Evolutionary conservation across 2,329 filamentous ascomycete genomes (phyloP).

Genomic region (Apiospora koreana): DNA sequence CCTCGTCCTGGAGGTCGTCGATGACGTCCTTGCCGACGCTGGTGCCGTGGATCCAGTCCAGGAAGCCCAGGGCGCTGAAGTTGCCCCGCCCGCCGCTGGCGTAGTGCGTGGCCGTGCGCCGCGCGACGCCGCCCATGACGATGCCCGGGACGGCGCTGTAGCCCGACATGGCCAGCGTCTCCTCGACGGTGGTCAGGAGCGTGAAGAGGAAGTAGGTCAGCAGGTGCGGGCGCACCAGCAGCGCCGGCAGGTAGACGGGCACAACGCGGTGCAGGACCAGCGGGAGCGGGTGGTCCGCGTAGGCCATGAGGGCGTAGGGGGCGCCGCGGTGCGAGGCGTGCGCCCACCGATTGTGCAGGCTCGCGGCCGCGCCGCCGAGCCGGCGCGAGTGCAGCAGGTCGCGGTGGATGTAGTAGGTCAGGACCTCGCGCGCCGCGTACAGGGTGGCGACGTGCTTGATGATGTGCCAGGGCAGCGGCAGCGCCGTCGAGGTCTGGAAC

Average conservation of each 20-base stretch:
- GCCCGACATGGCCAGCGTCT: slow-evolving; percentile 67
- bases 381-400: slow-evolving; percentile 60
- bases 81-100: slow-evolving; percentile 57
- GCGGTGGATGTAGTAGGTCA: slow-evolving; percentile 76
- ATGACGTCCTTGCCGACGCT: slow-evolving; percentile 53
- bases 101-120: slow-evolving; percentile 54
- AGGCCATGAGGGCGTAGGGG: slow-evolving; percentile 61
- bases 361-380: slow-evolving; percentile 34
- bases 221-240: slow-evolving; percentile 68
- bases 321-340: slow-evolving; percentile 54
- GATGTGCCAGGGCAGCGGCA: slow-evolving; percentile 56
- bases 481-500: slow-evolving; percentile 48
- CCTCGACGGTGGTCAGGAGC: slow-evolving; percentile 64
- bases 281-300: slow-evolving; percentile 68
- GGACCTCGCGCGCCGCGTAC: slow-evolving; percentile 50
- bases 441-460: slow-evolving; percentile 49
- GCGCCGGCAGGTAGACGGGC: slow-evolving; percentile 65
- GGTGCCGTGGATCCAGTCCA: slow-evolving; percentile 64
- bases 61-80: slow-evolving; percentile 60
- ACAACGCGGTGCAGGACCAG: slow-evolving; percentile 64
- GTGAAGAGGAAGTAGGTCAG: slow-evolving; percentile 71
- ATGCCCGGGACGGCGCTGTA: slow-evolving; percentile 62
- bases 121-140: slow-evolving; percentile 51
- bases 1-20: slow-evolving; percentile 55
- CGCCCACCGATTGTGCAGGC: slow-evolving; percentile 45